A percentile compares a stretch with the other conserved stretches of the same genome.
Evolutionary conservation across 2,329 filamentous ascomycete species (phyloP).

Genomic region (Beauveria varroae): DNA sequence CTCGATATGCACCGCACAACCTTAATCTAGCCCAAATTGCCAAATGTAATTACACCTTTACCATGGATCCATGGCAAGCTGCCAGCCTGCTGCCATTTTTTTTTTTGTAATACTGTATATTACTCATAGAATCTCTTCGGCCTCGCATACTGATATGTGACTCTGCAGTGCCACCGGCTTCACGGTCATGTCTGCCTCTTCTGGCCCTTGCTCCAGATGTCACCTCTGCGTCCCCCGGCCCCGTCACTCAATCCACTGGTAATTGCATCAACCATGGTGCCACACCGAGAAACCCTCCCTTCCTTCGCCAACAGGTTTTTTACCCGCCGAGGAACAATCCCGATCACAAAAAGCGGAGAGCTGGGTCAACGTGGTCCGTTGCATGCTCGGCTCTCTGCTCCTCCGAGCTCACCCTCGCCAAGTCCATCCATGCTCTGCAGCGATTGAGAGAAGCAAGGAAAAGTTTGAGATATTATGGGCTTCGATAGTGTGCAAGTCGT

Average conservation of each 20-base stretch:
- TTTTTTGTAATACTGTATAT: background rate
- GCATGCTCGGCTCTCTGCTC: background rate
- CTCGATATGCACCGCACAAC: background rate
- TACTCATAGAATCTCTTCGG: background rate
- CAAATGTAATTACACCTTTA: no score
- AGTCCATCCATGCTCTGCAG: background rate
- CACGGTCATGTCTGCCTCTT: background rate
- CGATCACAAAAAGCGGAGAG: constrained; percentile 14
- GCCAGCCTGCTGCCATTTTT: no score
- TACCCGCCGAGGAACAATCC: background rate
- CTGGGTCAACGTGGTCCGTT: background rate
- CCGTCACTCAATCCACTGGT: background rate
- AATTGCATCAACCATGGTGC: background rate
- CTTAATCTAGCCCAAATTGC: background rate
- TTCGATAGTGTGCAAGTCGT: background rate
- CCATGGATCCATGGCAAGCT: no score
- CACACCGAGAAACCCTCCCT: background rate
- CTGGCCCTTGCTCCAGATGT: background rate
- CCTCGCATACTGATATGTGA: background rate
- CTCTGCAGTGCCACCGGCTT: background rate
- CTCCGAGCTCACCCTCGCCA: background rate
- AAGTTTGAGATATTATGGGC: no score
- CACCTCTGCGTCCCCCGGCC: background rate
- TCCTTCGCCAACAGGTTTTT: background rate
- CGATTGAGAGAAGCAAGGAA: no score